phyloP scores from a whole-genome alignment of 108 stramenopile species.

The Pseudonitzschia multiseries region DNA sequence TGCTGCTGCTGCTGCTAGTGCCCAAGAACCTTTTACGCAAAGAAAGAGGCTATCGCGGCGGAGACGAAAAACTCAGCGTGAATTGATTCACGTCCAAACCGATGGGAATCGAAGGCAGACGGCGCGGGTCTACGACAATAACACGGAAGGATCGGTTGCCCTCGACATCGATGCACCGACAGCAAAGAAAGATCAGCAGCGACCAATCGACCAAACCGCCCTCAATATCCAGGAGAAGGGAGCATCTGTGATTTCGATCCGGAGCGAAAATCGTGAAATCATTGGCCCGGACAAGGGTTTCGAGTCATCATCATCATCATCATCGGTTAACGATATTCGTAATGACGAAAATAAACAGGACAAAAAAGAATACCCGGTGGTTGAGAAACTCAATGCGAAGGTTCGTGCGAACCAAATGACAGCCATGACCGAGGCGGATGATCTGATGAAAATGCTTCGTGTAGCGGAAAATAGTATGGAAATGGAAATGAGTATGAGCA shows the following conservation, averaged over 20 bases:
- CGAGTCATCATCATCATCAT: too few species aligned
- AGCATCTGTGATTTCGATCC: not conserved
- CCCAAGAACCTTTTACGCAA: too few species aligned
- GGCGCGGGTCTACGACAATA: not conserved
- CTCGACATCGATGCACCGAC: not conserved
- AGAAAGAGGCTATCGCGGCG: not conserved
- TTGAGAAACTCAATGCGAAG: not conserved
- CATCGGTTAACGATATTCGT: too few species aligned
- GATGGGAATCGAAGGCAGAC: not conserved
- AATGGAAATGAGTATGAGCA: not conserved
- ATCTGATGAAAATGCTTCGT: not conserved
- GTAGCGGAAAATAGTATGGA: not conserved
- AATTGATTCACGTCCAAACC: not conserved
- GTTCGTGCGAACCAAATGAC: not conserved
- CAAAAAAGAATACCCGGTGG: not conserved
- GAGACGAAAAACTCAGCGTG: not conserved
- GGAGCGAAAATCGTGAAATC: not conserved
- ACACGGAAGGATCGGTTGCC: not conserved
- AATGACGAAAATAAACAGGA: not conserved
- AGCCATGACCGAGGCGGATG: not conserved
- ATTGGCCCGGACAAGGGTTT: not conserved
- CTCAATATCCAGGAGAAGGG: not conserved
- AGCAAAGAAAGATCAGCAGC: not conserved
- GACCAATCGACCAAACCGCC: not conserved
- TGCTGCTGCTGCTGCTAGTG: too few species aligned